Evolutionary conservation across 352 stramenopile genomes (phyloP), one percentile per base, ranked within the genome.

Genomic region (Pythium rishiriense): DNA sequence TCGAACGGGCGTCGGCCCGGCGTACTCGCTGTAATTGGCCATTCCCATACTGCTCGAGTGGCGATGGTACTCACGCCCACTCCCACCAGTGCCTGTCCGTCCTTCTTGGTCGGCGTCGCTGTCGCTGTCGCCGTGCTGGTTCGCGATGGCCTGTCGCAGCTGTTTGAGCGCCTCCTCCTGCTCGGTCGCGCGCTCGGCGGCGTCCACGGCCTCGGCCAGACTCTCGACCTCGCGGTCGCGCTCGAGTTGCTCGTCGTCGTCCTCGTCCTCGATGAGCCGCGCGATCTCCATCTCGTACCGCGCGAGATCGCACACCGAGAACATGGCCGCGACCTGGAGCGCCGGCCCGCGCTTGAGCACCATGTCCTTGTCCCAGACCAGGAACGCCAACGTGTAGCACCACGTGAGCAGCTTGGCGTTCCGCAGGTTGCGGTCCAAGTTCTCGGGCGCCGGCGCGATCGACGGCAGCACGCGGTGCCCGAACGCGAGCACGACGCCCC

Each of bases 241-340:
- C 1, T 52, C 37, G 24, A 62, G 25, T 28, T 61, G 56, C 15
- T 73, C 60, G 9, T 88, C 79, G 22, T 47, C 41, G 41, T 47
- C 75, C 4, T 47, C 41, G 41, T 47, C 75, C 4, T 91, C 80
- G 15, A 88, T 88, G 33, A 93, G 69, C 6, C 76, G 49, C 33
- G 83, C 76, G 73, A 91, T 75, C 52, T 93, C 84, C 72, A 93
- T 88, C 41, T 91, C 60, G 62, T 89, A 91, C 49, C 84, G 84
- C 28, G 74, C 75, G 1, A 93, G 31, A 66, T 93, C 84, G n/a
- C 78, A 74, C 8, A 90, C 49, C 15, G 67, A 85, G 42, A 93
- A 93, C 53, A 91, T 68, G n/a, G 83, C 78, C 0, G 80, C 83
- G 26, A 93, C 79, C 56, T 83, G 72, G 25, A 93, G 71, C 29